Evolutionary conservation across 176 grass and related monocot genomes (phyloP), one percentile per base, ranked within the genome.

Genomic region (Saccharum spontaneum): DNA sequence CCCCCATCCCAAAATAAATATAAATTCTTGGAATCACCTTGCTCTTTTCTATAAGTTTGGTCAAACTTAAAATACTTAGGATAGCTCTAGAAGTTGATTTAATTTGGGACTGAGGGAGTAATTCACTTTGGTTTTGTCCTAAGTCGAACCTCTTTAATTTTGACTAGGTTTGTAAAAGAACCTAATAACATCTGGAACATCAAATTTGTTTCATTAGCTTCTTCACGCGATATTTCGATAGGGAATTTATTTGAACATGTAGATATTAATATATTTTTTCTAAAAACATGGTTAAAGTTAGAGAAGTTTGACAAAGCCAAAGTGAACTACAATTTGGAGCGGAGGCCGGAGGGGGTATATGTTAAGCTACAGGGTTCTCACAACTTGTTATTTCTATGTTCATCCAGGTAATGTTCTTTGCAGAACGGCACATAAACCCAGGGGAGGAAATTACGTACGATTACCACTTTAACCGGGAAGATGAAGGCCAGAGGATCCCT

Each of bases 381-480:
- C 17, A 48, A 72, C 37, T 10, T 45, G 9, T 37, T 64, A 74
- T 65, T 76, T 15, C 60, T 41, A 16, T 84, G 16, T 89, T 62
- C n/a, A 26, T 62, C 73, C 86, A 98, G 96, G 97, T 98, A 46
- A 86, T 95, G 67, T 98, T 98, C 90, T 94, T 92, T 78, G 91
- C 96, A 23, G 90, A 94, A 70, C 92, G 93, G 43, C 89, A 95
- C 76, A 98, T 98, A 87, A 92, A 98, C 67, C 93, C 93, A 14
- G 97, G 93, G 33, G 97, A 98, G 64, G 97, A 98, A 83, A 95
- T 94, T 66, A 94, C 97, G 3, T 98, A 98, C 9, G 97, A 98
- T 80, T 98, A 98, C 73, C 89, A 98, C 78, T 98, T 95, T 46
- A 98, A 98, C 79, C 81, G 80, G n/a, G 97, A 95, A 86, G 93